These are phyloP conservation scores for Metroxylon sagu DNA, from an alignment of 176 grass and related monocot genomes.

Conservation along the genomic window DNA sequence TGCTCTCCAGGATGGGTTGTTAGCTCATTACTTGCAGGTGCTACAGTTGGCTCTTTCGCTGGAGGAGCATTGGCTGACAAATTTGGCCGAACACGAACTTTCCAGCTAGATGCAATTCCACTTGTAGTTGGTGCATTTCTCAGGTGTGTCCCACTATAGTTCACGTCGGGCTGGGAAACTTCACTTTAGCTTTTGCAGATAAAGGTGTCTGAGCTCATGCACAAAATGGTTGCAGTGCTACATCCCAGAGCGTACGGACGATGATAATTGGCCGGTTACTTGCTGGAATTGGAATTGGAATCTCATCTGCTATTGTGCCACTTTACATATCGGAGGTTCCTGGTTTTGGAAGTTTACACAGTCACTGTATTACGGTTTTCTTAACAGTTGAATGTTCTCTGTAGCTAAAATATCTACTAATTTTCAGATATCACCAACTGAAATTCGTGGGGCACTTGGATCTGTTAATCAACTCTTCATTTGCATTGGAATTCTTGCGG, in stretches of 20 bases:
- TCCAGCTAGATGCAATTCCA: slow-evolving; percentile 80
- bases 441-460: slow-evolving; percentile 99
- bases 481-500: slow-evolving; percentile 88
- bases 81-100: slow-evolving; percentile 88
- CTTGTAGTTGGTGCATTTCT: slow-evolving; percentile 82
- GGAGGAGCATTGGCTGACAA: slow-evolving; percentile 93
- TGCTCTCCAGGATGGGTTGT: slow-evolving; percentile 76
- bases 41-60: slow-evolving; percentile 84
- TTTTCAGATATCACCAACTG: slow-evolving; percentile 93
- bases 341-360: slow-evolving; percentile 9
- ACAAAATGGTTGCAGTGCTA: slow-evolving; percentile 45
- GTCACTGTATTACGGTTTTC: background rate
- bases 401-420: slow-evolving; percentile 10
- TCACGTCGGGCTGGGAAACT: background rate
- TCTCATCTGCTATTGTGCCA: slow-evolving; percentile 93
- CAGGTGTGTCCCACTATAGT: slow-evolving; percentile 33
- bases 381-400: slow-evolving; percentile 6
- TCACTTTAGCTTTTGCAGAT: slow-evolving; percentile 3
- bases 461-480: slow-evolving; percentile 96
- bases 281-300: slow-evolving; percentile 93
- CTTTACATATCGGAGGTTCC: slow-evolving; percentile 98
- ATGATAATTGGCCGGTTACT: slow-evolving; percentile 95
- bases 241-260: slow-evolving; percentile 69
- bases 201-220: slow-evolving; percentile 5
- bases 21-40: slow-evolving; percentile 80